Conservation (phyloP, 1,284 basidiomycete genomes). For the Farysia itapuensis region DNA sequence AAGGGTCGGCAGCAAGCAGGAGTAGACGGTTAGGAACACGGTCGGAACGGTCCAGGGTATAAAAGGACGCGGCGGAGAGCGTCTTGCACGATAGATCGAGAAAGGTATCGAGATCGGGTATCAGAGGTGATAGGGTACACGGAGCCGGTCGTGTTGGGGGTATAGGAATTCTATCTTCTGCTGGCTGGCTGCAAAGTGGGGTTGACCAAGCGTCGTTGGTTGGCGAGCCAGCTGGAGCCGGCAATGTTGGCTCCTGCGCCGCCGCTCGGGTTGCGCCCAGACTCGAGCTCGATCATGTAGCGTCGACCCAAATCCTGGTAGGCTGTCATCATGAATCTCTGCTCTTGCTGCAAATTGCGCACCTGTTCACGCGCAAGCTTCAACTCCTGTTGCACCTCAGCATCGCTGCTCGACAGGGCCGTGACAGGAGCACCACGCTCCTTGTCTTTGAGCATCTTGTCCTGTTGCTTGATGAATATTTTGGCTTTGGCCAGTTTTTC, state of each 20-base stretch:
- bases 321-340: slow-evolving; percentile 39
- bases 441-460: slow-evolving; percentile 61
- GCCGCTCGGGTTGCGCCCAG: slow-evolving; percentile 27
- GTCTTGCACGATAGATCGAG: too few species aligned
- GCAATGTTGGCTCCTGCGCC: not conserved
- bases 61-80: too few species aligned
- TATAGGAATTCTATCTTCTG: too few species aligned
- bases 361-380: slow-evolving; percentile 19
- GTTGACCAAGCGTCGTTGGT: not conserved
- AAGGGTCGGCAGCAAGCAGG: too few species aligned
- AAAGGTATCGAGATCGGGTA: too few species aligned
- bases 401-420: not conserved
- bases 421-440: slow-evolving; percentile 28
- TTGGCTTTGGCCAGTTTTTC: slow-evolving; percentile 82
- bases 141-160: too few species aligned
- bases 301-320: slow-evolving; percentile 34
- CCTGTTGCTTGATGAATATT: slow-evolving; percentile 89
- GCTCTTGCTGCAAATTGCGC: slow-evolving; percentile 24
- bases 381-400: slow-evolving; percentile 13
- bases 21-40: too few species aligned
- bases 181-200: slow-evolving; percentile 1
- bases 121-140: too few species aligned
- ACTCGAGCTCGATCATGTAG: slow-evolving; percentile 37
- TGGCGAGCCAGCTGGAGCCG: not conserved
- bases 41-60: too few species aligned